Conservation (phyloP, 148 eudicot species). For the Salicornia ramosissima region DNA sequence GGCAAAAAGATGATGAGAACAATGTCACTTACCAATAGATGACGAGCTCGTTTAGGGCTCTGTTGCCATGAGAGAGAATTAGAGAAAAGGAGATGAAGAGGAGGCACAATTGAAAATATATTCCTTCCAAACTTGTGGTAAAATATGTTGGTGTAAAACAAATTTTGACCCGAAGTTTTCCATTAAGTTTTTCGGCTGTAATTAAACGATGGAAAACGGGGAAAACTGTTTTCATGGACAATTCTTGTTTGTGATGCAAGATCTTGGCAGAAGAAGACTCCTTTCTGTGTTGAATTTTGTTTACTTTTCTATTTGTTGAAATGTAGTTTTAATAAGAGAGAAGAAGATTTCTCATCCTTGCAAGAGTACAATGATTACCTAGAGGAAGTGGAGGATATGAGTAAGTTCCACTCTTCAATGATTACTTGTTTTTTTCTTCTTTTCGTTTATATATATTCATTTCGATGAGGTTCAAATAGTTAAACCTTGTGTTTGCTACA, state of each 20-base stretch:
- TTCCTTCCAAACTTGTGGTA: no score
- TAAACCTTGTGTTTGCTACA: conserved; percentile 31
- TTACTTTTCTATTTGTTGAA: background rate
- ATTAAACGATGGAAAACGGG: no score
- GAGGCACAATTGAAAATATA: no score
- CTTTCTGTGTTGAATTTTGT: conserved; percentile 6
- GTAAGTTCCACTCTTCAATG: conserved; percentile 40
- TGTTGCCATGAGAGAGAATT: no score
- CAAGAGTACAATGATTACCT: conserved; percentile 91
- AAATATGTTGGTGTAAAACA: no score
- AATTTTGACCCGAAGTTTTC: no score
- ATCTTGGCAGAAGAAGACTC: background rate
- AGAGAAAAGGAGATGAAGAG: no score
- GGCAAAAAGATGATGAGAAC: no score
- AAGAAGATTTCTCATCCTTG: conserved; percentile 78
- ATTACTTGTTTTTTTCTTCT: background rate
- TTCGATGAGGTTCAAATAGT: conserved; percentile 3
- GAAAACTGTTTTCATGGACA: no score
- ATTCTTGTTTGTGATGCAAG: background rate
- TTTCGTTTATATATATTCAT: background rate
- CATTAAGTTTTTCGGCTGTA: no score
- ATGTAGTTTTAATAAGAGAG: conserved; percentile 78
- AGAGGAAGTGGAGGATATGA: conserved; percentile 95
- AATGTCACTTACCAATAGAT: no score
- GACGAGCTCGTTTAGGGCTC: no score